A percentile compares a stretch with the other conserved stretches of the same genome.
phyloP scores from a whole-genome alignment of 208 protist genomes.

The Crithidia bombi region DNA sequence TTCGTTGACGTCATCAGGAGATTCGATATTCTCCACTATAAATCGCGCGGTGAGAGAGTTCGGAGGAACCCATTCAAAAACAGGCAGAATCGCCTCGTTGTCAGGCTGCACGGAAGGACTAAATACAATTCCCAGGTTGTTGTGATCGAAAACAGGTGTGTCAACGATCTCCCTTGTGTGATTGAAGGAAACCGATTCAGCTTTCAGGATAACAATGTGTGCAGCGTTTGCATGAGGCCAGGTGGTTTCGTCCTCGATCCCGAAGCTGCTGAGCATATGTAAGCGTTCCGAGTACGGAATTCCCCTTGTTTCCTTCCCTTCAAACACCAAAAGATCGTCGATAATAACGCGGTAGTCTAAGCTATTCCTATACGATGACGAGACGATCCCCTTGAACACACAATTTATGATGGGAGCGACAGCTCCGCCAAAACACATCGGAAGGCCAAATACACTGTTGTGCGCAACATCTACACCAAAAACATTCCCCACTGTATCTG shows the following conservation, averaged over 20 bases:
- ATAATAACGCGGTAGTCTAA: slow-evolving; percentile 76
- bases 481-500: slow-evolving; percentile 52
- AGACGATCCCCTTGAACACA: slow-evolving; percentile 70
- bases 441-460: slow-evolving; percentile 67
- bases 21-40: slow-evolving; percentile 46
- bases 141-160: slow-evolving; percentile 50
- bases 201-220: slow-evolving; percentile 65
- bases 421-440: slow-evolving; percentile 54
- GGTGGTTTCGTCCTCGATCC: slow-evolving; percentile 66
- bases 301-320: slow-evolving; percentile 56
- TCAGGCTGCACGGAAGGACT: slow-evolving; percentile 36
- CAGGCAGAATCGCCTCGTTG: slow-evolving; percentile 18
- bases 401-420: slow-evolving; percentile 37
- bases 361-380: slow-evolving; percentile 53
- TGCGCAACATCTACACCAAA: slow-evolving; percentile 65
- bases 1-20: slow-evolving; percentile 31
- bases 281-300: slow-evolving; percentile 67
- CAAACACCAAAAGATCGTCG: slow-evolving; percentile 75
- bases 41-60: slow-evolving; percentile 58
- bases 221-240: slow-evolving; percentile 64
- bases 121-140: slow-evolving; percentile 70
- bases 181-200: slow-evolving; percentile 47
- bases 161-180: slow-evolving; percentile 38
- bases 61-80: slow-evolving; percentile 68
- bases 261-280: slow-evolving; percentile 54